Evolutionary conservation across 257 asterid genomes (phyloP), one percentile per base, ranked within the genome.

Genomic region (Solanum arcanum): DNA sequence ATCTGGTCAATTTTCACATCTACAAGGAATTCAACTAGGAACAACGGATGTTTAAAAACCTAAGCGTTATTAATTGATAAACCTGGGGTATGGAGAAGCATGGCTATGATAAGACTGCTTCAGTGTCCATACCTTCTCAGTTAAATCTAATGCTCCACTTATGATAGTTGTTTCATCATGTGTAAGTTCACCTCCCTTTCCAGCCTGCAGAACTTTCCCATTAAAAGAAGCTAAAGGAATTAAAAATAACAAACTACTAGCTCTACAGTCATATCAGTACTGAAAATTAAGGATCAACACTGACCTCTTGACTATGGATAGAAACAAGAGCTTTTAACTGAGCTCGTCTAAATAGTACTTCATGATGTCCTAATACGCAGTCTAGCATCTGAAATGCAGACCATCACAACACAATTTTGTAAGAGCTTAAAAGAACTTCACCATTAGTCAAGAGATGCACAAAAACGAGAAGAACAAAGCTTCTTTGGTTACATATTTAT

Each of bases 271-370:
- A 8, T 44, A 25, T 78, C n/a, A 27, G 16, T 78, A 44, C 84
- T 25, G 5, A 47, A 44, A 78, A 46, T 25, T 44, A 46, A 78
- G 84, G 62, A 78, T 78, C 64, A 74, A 84, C 29, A 49, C 84
- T 3, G 83, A 95, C 99, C 99, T 96, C 99, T 89, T 90, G 93
- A 90, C 98, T 47, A 87, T 97, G 99, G 91, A 97, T 97, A 74
- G 99, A 95, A 90, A 97, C 99, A 69, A 97, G 96, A 88, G 97
- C 99, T 91, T 97, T 97, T 91, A 96, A 90, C 92, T 97, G 99
- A 87, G 98, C 98, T 86, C 99, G 95, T 92, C 99, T 95, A 88
- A 97, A 97, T 46, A 97, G 89, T 31, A 96, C 98, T 83, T 97
- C 99, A 82, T 91, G 92, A 88, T 97, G 99, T 87, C 99, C 99